Conservation (phyloP, 2,329 filamentous ascomycete genomes). For the Cordyceps fumosorosea region DNA sequence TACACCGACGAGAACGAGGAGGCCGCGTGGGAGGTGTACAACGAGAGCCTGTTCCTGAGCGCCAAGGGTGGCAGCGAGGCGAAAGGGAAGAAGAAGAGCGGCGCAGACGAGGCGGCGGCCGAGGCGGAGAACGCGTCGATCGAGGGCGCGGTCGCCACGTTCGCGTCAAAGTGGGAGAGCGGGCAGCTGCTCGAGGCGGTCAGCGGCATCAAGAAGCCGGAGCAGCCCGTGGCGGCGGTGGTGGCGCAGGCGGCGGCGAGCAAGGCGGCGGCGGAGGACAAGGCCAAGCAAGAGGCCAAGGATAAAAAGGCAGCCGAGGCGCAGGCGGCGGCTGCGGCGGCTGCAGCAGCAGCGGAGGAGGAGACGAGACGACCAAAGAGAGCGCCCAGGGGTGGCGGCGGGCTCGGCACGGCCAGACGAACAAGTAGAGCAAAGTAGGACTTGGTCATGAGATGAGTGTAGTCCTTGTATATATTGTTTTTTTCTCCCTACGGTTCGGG, state of each 20-base stretch:
- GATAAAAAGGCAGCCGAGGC: slow-evolving; percentile 15
- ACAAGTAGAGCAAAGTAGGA: slow-evolving; percentile 2
- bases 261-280: slow-evolving; percentile 16
- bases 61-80: neutral
- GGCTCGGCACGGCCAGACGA: slow-evolving; percentile 9
- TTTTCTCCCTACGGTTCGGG: neutral
- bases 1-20: slow-evolving; percentile 78
- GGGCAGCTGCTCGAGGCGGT: slow-evolving; percentile 39
- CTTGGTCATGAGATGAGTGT: slow-evolving; percentile 2
- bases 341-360: slow-evolving; percentile 16
- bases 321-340: slow-evolving; percentile 15
- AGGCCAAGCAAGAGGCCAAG: slow-evolving; percentile 22
- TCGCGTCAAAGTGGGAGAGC: slow-evolving; percentile 38
- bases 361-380: slow-evolving; percentile 23
- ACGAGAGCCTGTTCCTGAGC: slow-evolving; percentile 56
- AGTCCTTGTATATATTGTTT: slow-evolving; percentile 2
- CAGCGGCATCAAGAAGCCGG: slow-evolving; percentile 35
- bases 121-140: slow-evolving; percentile 16
- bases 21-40: slow-evolving; percentile 69
- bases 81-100: neutral
- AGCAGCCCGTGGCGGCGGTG: slow-evolving; percentile 19
- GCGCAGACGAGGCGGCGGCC: neutral
- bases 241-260: slow-evolving; percentile 4
- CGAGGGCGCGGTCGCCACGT: slow-evolving; percentile 31
- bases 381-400: slow-evolving; percentile 15